Percentiles rank a stretch among this genome's conserved stretches.
Conservation (phyloP, 1,139 yeast genomes). For the Debaryomyces nepalensis region DNA sequence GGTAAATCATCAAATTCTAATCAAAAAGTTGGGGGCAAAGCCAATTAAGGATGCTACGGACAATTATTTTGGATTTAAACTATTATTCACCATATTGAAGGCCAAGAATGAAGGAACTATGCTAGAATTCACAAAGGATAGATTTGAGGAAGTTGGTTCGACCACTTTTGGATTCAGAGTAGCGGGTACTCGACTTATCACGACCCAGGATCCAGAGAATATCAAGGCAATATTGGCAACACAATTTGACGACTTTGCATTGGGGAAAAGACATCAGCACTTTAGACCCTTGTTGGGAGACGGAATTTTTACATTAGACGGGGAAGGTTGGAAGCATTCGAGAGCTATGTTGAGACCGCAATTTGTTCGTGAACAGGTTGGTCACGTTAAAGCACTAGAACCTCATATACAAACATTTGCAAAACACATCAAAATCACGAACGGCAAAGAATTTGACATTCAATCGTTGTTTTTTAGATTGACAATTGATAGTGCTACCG, state of each 20-base stretch:
- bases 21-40: conserved; percentile 27
- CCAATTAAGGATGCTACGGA: conserved; percentile 21
- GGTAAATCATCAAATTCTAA: conserved; percentile 2
- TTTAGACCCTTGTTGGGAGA: conserved; percentile 55
- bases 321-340: conserved; percentile 61
- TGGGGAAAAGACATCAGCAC: conserved; percentile 52
- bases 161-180: conserved; percentile 21
- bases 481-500: conserved; percentile 63
- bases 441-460: conserved; percentile 46
- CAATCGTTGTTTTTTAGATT: conserved; percentile 54
- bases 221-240: conserved; percentile 47
- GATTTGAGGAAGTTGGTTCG: conserved; percentile 18
- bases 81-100: conserved; percentile 21
- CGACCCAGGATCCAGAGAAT: conserved; percentile 45
- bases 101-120: conserved; percentile 29
- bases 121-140: conserved; percentile 24
- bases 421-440: conserved; percentile 32
- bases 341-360: conserved; percentile 64
- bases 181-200: conserved; percentile 26
- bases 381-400: conserved; percentile 53
- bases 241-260: conserved; percentile 54
- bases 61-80: conserved; percentile 29
- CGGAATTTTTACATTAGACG: conserved; percentile 62
- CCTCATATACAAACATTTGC: conserved; percentile 48
- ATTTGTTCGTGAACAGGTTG: conserved; percentile 58